Percentiles rank a stretch among this genome's conserved stretches.
Conservation (phyloP, 257 asterid genomes). For the Ehretia macrophylla region DNA sequence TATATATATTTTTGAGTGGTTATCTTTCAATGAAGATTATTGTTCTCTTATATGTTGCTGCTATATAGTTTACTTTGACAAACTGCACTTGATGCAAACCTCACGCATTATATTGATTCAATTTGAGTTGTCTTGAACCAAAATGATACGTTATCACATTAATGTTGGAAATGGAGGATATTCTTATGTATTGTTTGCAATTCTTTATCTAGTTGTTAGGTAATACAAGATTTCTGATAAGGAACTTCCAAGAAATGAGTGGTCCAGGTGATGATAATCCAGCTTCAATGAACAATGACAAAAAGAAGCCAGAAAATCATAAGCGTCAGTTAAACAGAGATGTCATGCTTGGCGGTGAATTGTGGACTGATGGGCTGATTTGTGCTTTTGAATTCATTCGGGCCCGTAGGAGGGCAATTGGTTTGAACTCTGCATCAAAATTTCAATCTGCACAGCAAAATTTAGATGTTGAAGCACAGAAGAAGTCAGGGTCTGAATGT, state of each 20-base stretch:
- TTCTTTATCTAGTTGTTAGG: too few species aligned
- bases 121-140: too few species aligned
- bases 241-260: constrained; percentile 8
- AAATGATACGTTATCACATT: too few species aligned
- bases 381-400: constrained; percentile 44
- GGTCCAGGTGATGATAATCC: constrained; percentile 9
- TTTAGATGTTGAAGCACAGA: constrained; percentile 8
- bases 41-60: too few species aligned
- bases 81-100: too few species aligned
- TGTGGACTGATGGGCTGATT: constrained; percentile 41
- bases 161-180: too few species aligned
- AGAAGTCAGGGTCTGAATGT: constrained; percentile 1
- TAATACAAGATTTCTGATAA: too few species aligned
- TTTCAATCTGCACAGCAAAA: constrained; percentile 11
- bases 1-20: too few species aligned
- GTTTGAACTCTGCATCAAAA: constrained; percentile 13
- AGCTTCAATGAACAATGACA: constrained; percentile 21
- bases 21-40: too few species aligned
- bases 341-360: constrained; percentile 25
- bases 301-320: constrained; percentile 23
- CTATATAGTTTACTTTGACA: too few species aligned
- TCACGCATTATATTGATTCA: too few species aligned
- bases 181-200: too few species aligned
- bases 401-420: constrained; percentile 18
- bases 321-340: constrained; percentile 28